Percentiles rank a stretch among this genome's conserved stretches.
Conservation (phyloP, 2,329 filamentous ascomycete species). For the Cryphonectria naterciae region DNA sequence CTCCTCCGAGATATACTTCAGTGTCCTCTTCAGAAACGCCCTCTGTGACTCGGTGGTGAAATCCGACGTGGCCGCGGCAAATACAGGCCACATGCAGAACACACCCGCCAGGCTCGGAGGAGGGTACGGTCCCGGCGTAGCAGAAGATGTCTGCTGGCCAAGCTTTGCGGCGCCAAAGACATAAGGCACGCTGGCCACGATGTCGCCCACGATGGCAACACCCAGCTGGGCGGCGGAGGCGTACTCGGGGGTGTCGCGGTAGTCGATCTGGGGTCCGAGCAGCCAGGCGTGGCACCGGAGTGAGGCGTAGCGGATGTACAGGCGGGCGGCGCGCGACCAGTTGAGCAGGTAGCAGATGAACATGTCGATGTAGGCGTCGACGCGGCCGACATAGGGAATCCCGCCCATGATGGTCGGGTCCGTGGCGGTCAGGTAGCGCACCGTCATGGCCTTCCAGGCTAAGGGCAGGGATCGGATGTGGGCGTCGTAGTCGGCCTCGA, state of each 20-base stretch:
- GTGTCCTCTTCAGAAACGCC: conserved; percentile 25
- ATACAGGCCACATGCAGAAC: conserved; percentile 29
- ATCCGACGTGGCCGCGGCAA: conserved; percentile 28
- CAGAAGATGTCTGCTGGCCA: background rate
- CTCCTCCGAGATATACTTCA: conserved; percentile 28
- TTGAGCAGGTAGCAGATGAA: conserved; percentile 29
- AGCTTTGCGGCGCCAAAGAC: conserved; percentile 22
- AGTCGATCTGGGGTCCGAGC: conserved; percentile 22
- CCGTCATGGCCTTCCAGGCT: conserved; percentile 27
- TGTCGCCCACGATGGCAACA: conserved; percentile 16
- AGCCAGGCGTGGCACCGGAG: conserved; percentile 29
- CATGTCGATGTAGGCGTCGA: conserved; percentile 30
- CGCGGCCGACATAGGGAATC: conserved; percentile 19
- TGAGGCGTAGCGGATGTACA: conserved; percentile 27
- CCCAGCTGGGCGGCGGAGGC: conserved; percentile 11
- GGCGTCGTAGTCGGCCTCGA: conserved; percentile 28
- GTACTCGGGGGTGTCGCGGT: conserved; percentile 21
- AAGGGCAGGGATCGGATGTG: conserved; percentile 18
- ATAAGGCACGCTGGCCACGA: conserved; percentile 27
- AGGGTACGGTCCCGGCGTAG: background rate
- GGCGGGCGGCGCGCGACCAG: conserved; percentile 26
- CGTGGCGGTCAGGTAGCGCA: conserved; percentile 16
- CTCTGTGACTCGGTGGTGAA: conserved; percentile 26
- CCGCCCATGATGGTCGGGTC: conserved; percentile 25
- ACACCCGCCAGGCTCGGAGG: conserved; percentile 25